These are phyloP conservation scores for Arthrobotrys conoides DNA, from an alignment of 2,329 filamentous ascomycete genomes.

Conservation along the genomic window DNA sequence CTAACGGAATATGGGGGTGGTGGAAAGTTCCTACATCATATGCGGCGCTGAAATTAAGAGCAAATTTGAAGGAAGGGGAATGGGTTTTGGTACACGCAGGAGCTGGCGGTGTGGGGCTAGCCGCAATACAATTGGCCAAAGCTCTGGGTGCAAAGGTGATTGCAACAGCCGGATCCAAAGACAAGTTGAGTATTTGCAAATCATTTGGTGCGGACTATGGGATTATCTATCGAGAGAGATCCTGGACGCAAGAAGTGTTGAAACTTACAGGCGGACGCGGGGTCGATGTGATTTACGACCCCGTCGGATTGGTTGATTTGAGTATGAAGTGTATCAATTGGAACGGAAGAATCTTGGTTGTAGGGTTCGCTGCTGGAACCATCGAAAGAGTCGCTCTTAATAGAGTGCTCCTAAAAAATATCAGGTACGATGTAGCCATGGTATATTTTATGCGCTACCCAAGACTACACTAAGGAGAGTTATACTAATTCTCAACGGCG, in stretches of 20 bases:
- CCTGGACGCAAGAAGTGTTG: slow-evolving; percentile 79
- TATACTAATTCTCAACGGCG: not conserved
- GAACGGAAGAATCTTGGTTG: slow-evolving; percentile 89
- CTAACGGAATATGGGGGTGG: not conserved
- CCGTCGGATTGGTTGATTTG: slow-evolving; percentile 88
- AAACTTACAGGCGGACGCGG: slow-evolving; percentile 80
- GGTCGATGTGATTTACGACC: slow-evolving; percentile 95
- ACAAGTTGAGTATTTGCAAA: slow-evolving; percentile 84
- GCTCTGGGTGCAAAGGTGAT: slow-evolving; percentile 93
- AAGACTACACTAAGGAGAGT: no score
- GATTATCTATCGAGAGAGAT: slow-evolving; percentile 79
- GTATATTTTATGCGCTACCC: not conserved
- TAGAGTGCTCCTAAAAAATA: slow-evolving; percentile 77
- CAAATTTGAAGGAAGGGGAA: slow-evolving; percentile 82
- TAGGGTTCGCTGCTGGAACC: slow-evolving; percentile 87
- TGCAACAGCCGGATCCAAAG: slow-evolving; percentile 84
- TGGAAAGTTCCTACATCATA: slow-evolving; percentile 83
- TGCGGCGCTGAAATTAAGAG: slow-evolving; percentile 83
- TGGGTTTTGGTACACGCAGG: slow-evolving; percentile 92
- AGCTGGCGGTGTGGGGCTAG: slow-evolving; percentile 89
- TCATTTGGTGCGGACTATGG: slow-evolving; percentile 87
- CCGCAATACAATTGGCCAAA: slow-evolving; percentile 94
- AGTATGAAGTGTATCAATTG: slow-evolving; percentile 92
- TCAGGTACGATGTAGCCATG: slow-evolving; percentile 47
- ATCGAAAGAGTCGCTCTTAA: slow-evolving; percentile 96